A percentile compares a stretch with the other conserved stretches of the same genome.
Conservation (phyloP, 1,284 basidiomycete genomes). For the Cerrena zonata region DNA sequence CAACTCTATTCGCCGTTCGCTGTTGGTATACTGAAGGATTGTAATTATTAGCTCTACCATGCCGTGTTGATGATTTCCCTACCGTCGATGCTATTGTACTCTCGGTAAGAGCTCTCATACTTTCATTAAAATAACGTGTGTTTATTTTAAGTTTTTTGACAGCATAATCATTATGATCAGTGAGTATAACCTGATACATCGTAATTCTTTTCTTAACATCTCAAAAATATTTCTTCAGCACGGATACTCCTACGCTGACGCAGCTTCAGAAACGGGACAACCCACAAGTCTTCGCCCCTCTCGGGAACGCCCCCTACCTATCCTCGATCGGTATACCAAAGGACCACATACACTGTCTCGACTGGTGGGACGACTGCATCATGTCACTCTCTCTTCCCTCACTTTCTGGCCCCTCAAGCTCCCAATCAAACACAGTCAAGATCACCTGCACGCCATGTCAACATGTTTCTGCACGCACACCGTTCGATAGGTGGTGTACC, state of each 20-base stretch:
- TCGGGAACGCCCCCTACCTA: slow-evolving; percentile 52
- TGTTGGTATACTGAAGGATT: too few relatives aligned
- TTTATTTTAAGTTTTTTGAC: background rate
- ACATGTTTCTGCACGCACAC: slow-evolving; percentile 43
- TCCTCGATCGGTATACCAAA: slow-evolving; percentile 35
- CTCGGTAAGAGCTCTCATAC: slow-evolving; percentile 32
- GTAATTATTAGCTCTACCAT: slow-evolving; percentile 46
- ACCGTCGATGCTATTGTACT: slow-evolving; percentile 62
- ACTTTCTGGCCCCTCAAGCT: slow-evolving; percentile 5
- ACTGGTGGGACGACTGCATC: slow-evolving; percentile 63
- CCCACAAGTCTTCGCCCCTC: slow-evolving; percentile 59
- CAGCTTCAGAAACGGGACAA: slow-evolving; percentile 29
- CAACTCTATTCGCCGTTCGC: too few relatives aligned
- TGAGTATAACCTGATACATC: slow-evolving; percentile 24
- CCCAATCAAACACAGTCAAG: slow-evolving; percentile 11
- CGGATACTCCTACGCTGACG: slow-evolving; percentile 52
- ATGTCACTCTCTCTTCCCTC: slow-evolving; percentile 33
- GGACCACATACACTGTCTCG: slow-evolving; percentile 49
- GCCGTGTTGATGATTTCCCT: slow-evolving; percentile 54
- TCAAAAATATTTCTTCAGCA: slow-evolving; percentile 30
- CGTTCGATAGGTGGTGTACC: slow-evolving; percentile 45
- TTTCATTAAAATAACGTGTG: background rate
- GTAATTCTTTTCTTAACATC: background rate
- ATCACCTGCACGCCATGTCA: slow-evolving; percentile 41
- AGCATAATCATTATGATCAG: slow-evolving; percentile 74